A percentile compares a stretch with the other conserved stretches of the same genome.
phyloP scores from a whole-genome alignment of 1,139 yeast species.

The Magnusiomyces magnusii region DNA sequence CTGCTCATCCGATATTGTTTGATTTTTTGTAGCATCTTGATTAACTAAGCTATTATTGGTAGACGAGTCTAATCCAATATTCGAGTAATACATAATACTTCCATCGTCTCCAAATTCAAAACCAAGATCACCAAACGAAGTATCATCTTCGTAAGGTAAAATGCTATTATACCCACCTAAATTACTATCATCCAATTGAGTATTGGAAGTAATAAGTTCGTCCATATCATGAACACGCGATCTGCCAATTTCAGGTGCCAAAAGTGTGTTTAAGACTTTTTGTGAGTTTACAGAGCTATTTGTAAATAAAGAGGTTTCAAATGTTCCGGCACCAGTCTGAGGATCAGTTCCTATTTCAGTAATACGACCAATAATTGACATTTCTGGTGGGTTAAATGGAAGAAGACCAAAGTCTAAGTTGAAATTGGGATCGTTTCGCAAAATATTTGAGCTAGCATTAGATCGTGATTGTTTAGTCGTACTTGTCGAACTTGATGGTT shows the following conservation, averaged over 20 bases:
- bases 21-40: neutral
- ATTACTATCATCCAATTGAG: neutral
- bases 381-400: neutral
- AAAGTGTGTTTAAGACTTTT: neutral
- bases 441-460: neutral
- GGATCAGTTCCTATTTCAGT: neutral
- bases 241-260: no score
- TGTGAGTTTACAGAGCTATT: neutral
- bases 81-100: neutral
- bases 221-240: neutral
- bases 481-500: neutral
- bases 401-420: neutral
- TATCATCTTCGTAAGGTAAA: constrained; percentile 3
- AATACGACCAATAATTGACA: neutral
- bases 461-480: neutral
- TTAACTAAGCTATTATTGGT: neutral
- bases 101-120: constrained; percentile 14
- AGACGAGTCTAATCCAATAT: neutral
- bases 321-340: neutral
- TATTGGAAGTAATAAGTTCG: neutral
- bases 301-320: neutral
- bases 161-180: neutral
- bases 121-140: constrained; percentile 3
- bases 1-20: neutral
- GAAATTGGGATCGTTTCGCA: neutral